Evolutionary conservation across 352 stramenopile genomes (phyloP).

Genomic region (Pythium rhizo-oryzae): DNA sequence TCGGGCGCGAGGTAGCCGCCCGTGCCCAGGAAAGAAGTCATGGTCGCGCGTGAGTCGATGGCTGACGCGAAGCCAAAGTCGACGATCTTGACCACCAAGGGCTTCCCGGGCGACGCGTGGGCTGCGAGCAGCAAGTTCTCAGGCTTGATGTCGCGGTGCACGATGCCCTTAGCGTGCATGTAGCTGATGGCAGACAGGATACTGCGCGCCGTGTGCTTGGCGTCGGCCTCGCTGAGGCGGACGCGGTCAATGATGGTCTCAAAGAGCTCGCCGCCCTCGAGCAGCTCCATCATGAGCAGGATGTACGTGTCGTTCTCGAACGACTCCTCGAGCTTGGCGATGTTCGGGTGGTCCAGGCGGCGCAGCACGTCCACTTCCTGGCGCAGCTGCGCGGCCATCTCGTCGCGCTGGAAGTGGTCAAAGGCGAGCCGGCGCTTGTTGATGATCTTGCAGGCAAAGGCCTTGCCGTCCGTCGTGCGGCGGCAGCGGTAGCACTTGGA

Average conservation of each 20-base stretch:
- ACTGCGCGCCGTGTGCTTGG: slow-evolving; percentile 46
- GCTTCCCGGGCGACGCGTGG: slow-evolving; percentile 27
- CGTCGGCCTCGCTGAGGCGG: slow-evolving; percentile 58
- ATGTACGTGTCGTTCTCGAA: slow-evolving; percentile 75
- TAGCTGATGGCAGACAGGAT: slow-evolving; percentile 76
- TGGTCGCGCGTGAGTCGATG: slow-evolving; percentile 56
- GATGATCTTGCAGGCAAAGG: slow-evolving; percentile 82
- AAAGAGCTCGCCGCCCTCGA: slow-evolving; percentile 83
- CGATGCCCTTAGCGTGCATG: slow-evolving; percentile 71
- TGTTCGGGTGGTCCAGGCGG: slow-evolving; percentile 65
- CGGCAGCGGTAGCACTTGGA: slow-evolving; percentile 71
- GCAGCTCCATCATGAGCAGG: slow-evolving; percentile 67
- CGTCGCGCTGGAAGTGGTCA: slow-evolving; percentile 47
- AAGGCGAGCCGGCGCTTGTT: slow-evolving; percentile 64
- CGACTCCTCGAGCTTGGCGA: slow-evolving; percentile 64
- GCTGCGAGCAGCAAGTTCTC: slow-evolving; percentile 96
- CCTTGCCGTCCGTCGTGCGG: slow-evolving; percentile 42
- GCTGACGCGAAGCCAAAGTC: slow-evolving; percentile 98
- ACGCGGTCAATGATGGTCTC: slow-evolving; percentile 77
- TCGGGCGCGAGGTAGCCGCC: slow-evolving; percentile 97
- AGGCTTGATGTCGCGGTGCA: slow-evolving; percentile 99
- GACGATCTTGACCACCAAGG: slow-evolving; percentile 95
- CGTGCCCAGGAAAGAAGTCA: slow-evolving; percentile 78
- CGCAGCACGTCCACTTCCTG: slow-evolving; percentile 69
- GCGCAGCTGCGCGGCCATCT: slow-evolving; percentile 61